phyloP scores from a whole-genome alignment of 345 rosid species.

The Brassica incana region DNA sequence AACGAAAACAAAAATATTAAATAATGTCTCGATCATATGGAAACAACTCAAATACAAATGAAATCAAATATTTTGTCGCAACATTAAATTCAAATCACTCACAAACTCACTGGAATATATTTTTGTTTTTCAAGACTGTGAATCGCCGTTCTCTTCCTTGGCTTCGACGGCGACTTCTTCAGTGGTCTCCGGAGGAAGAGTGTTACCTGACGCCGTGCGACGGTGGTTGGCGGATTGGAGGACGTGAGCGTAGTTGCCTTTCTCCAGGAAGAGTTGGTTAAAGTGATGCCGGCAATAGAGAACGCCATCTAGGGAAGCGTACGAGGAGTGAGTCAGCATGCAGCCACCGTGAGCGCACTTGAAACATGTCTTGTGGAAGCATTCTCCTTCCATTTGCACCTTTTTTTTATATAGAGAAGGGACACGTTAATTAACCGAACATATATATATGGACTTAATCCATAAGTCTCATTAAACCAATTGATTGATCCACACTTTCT shows the following conservation, averaged over 20 bases:
- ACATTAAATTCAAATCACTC: constrained; percentile 1
- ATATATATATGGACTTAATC: background rate
- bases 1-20: constrained; percentile 2
- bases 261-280: constrained; percentile 91
- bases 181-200: constrained; percentile 55
- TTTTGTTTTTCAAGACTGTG: constrained; percentile 22
- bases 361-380: constrained; percentile 94
- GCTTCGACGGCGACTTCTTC: constrained; percentile 26
- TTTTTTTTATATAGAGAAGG: background rate
- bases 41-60: constrained; percentile 36
- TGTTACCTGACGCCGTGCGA: constrained; percentile 52
- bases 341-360: constrained; percentile 95
- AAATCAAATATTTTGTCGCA: constrained; percentile 12
- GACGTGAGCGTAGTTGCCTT: constrained; percentile 85
- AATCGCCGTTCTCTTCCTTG: constrained; percentile 33
- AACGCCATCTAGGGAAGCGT: constrained; percentile 86
- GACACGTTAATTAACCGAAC: background rate
- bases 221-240: constrained; percentile 68
- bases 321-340: constrained; percentile 85
- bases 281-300: constrained; percentile 97
- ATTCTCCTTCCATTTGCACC: constrained; percentile 86
- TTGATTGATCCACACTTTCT: background rate
- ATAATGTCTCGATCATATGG: constrained; percentile 21
- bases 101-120: background rate
- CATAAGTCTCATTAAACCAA: background rate